These are phyloP conservation scores for Zygotorulaspora chibaensis DNA, from an alignment of 805 yeast genomes.

Conservation along the genomic window DNA sequence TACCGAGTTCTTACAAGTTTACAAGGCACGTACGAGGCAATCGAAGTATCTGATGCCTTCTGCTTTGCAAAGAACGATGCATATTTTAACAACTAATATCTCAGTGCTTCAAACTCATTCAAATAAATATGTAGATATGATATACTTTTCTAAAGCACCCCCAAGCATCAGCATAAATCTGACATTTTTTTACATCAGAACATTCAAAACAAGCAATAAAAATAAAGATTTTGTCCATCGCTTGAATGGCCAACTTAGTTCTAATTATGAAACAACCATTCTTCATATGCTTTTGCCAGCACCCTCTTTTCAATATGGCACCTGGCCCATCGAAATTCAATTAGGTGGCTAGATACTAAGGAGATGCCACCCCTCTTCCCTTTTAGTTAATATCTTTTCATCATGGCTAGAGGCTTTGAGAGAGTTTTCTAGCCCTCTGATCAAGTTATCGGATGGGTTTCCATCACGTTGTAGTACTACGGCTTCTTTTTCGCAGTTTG, in stretches of 20 bases:
- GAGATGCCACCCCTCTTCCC: constrained; percentile 6
- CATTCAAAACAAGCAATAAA: no score
- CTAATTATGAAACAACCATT: no score
- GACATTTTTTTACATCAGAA: no score
- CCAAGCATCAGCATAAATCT: not conserved
- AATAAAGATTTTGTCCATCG: no score
- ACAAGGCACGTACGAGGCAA: constrained; percentile 93
- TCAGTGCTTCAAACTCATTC: not conserved
- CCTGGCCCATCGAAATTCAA: not conserved
- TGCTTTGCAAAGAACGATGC: constrained; percentile 53
- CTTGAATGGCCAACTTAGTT: no score
- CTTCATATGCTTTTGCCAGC: no score
- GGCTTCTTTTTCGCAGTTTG: constrained; percentile 5
- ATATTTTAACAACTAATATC: constrained; percentile 22
- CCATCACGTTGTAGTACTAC: constrained; percentile 7
- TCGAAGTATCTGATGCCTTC: constrained; percentile 79
- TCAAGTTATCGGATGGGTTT: constrained; percentile 4
- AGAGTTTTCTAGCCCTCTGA: not conserved
- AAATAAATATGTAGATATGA: not conserved
- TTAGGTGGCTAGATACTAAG: not conserved
- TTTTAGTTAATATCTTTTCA: not conserved
- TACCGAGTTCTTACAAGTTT: constrained; percentile 71
- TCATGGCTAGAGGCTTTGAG: not conserved
- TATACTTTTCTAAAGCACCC: no score
- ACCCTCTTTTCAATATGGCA: no score